A percentile compares a stretch with the other conserved stretches of the same genome.
phyloP scores from a whole-genome alignment of 2,329 filamentous ascomycete genomes.

The Tolypocladium ophioglossoides region DNA sequence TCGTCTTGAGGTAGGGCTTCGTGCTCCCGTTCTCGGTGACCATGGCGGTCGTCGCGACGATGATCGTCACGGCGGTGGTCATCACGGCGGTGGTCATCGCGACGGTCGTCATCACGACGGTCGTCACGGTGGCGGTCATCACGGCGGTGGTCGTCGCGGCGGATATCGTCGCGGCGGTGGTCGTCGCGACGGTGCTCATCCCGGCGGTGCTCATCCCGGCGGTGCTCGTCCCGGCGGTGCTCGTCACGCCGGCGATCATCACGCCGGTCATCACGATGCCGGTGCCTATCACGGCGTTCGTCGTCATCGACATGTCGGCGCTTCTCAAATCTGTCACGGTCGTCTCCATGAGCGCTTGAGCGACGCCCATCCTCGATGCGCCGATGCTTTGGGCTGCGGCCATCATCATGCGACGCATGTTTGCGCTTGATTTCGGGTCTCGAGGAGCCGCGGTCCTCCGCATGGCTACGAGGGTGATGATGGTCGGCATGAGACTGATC shows the following conservation, averaged over 20 bases:
- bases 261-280: conserved; percentile 19
- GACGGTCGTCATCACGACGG: conserved; percentile 13
- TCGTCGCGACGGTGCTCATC: conserved; percentile 3
- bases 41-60: conserved; percentile 11
- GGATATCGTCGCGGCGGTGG: conserved; percentile 10
- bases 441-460: conserved; percentile 39
- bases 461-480: conserved; percentile 38
- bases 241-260: conserved; percentile 14
- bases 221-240: conserved; percentile 9
- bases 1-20: conserved; percentile 25
- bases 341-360: conserved; percentile 23
- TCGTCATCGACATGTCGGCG: conserved; percentile 14
- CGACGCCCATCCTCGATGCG: conserved; percentile 29
- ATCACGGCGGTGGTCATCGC: conserved; percentile 11
- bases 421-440: conserved; percentile 51
- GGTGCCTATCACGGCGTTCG: conserved; percentile 20
- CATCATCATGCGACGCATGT: conserved; percentile 39
- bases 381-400: conserved; percentile 31
- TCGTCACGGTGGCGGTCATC: conserved; percentile 5
- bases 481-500: conserved; percentile 36
- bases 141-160: conserved; percentile 3
- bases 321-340: conserved; percentile 23
- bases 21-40: conserved; percentile 12
- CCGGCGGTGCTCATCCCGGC: conserved; percentile 10
- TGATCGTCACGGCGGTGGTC: conserved; percentile 12